Evolutionary conservation across 331 rosid species (phyloP), one percentile per base, ranked within the genome.

Genomic region (Spiraea crenata): DNA sequence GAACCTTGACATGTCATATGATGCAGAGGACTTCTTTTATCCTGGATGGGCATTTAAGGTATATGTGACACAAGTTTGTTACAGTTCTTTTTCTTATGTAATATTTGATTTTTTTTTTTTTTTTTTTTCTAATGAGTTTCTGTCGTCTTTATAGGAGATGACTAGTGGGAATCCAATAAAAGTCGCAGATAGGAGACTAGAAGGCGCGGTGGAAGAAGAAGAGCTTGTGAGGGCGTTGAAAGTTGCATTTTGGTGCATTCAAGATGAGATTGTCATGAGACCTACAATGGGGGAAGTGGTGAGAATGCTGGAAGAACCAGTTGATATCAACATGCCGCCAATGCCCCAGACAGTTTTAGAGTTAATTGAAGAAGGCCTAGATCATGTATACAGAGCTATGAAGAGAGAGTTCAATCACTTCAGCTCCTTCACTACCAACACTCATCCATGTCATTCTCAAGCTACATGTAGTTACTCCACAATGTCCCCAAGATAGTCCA

Each of bases 1-100:
- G 68, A 93, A 93, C 82, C 96, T 93, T 51, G 97, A 90, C 79
- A 83, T 83, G 90, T 90, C 98, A 54, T 90, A 74, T 76, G 87
- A 83, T 85, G 87, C 85, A 42, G 93, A 93, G 20, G 83, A 89
- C 54, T 93, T 93, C 82, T 93, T 93, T 82, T 93, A 85, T 70
- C 98, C 98, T 44, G 95, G 97, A 71, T 90, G 89, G 92, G 98
- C 98, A 76, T 90, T 82, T 65, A 90, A 87, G 98, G 98, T 93
- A 82, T 48, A 56, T 3, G 2, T 67, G 14, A 63, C 31, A 25
- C 31, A 14, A 69, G 45, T 35, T 66, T 39, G 0, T 49, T 39
- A n/a, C 16, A 54, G 6, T 41, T 13, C 3, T 9, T 15, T 66
- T 66, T 3, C 25, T 38, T 7, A 12, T 38, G 13, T 0, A 39